phyloP scores from a whole-genome alignment of 768 basidiomycete genomes.

The Sporobolomyces roseus region DNA sequence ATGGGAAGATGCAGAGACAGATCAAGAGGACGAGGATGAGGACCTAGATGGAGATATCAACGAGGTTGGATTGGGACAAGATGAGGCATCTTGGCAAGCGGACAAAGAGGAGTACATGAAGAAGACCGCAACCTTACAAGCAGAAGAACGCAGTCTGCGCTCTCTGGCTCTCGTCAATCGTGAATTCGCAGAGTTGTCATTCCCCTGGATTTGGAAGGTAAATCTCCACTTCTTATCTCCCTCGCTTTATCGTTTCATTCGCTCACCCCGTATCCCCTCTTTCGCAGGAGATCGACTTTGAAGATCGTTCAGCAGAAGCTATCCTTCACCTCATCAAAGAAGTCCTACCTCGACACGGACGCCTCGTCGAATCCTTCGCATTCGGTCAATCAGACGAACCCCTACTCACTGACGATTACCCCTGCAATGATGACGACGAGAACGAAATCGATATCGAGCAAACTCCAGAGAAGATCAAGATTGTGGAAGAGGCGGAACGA shows the following conservation, averaged over 20 bases:
- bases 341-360: conserved; percentile 17
- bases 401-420: not conserved
- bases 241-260: not conserved
- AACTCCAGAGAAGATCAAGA: not conserved
- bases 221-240: not conserved
- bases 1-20: not conserved
- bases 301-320: not conserved
- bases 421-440: too few species aligned
- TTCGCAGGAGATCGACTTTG: conserved; percentile 21
- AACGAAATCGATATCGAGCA: too few species aligned
- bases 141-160: too few species aligned
- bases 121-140: too few species aligned
- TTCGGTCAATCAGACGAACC: conserved; percentile 22
- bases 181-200: conserved; percentile 21
- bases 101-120: not conserved
- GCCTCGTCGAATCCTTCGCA: conserved; percentile 17
- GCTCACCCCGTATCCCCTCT: not conserved
- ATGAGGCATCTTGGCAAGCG: too few species aligned
- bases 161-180: conserved; percentile 20
- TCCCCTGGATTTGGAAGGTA: conserved; percentile 20
- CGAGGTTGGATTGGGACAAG: not conserved
- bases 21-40: conserved; percentile 5
- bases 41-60: not conserved
- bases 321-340: conserved; percentile 1
- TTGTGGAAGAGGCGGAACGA: too few species aligned